Evolutionary conservation across 1,284 basidiomycete genomes (phyloP), one percentile per base, ranked within the genome.

Genomic region (Schizophyllum amplum): DNA sequence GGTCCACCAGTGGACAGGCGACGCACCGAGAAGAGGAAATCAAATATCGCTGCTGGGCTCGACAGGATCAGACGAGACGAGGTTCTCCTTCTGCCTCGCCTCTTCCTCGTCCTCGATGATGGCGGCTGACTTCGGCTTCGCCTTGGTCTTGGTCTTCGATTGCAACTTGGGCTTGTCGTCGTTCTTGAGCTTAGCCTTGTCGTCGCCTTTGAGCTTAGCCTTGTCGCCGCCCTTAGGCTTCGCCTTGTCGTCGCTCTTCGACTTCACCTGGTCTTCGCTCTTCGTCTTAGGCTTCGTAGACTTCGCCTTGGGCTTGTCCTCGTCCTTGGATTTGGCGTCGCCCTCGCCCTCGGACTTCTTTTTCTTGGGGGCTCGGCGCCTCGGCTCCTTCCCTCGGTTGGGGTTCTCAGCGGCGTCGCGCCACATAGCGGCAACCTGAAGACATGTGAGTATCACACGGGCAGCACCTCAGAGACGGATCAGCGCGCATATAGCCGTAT

Each of bases 381-480:
- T 77, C 47, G 72, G 65, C 20, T 72, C 74, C 58, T 80, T 72
- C 13, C 81, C 82, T 42, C 79, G 75, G 59, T 81, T 83, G 1
- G 82, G 81, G 63, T 84, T 83, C 62, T 83, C 80, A 1, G 79
- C 78, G 0, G 81, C 73, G 57, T 81, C 75, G 52, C 69, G 74
- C 82, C 82, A 84, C 58, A 79, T 56, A 0, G 64, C 69, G 4
- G 75, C 81, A 59, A 84, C 80, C 82, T 84, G 60, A 17, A 33
- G 23, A 6, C 17, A 20, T 27, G 33, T 42, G 13, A 42, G 33
- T 9, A 9, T 42, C 33, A 42, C 17, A n/a, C n/a, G n/a, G n/a
- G n/a, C n/a, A n/a, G n/a, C n/a, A n/a, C n/a, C n/a, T n/a, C n/a
- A n/a, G n/a, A n/a, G n/a, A n/a, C n/a, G n/a, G n/a, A n/a, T 9